phyloP scores from a whole-genome alignment of 2,329 filamentous ascomycete genomes.

The Phaeosphaeria sp. region DNA sequence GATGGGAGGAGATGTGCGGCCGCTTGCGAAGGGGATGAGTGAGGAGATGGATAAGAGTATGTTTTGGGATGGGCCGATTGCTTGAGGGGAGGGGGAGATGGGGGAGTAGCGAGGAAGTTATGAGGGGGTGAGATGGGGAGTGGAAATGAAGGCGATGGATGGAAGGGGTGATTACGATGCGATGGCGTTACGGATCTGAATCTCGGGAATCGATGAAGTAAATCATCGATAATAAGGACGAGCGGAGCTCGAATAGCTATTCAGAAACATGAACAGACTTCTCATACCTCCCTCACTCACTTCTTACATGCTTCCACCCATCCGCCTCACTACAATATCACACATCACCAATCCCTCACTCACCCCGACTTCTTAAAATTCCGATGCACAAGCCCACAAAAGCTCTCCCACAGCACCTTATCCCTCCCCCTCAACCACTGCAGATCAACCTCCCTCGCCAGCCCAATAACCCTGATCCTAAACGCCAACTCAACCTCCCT shows the following conservation, averaged over 20 bases:
- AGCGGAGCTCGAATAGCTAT: too few species aligned
- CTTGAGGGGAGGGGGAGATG: slow-evolving; percentile 10
- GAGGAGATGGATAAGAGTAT: slow-evolving; percentile 37
- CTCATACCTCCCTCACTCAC: too few species aligned
- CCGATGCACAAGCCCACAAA: slow-evolving; percentile 70
- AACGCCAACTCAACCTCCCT: slow-evolving; percentile 49
- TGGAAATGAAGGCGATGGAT: too few species aligned
- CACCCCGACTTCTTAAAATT: slow-evolving; percentile 24
- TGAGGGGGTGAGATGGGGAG: not conserved
- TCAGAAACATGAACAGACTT: too few species aligned
- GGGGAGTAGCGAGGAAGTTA: not conserved
- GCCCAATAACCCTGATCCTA: slow-evolving; percentile 44
- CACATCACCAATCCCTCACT: not conserved
- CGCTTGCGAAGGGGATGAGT: slow-evolving; percentile 37
- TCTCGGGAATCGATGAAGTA: too few species aligned
- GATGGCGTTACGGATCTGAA: too few species aligned
- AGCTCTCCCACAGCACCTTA: slow-evolving; percentile 80
- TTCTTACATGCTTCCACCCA: too few species aligned
- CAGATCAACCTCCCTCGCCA: slow-evolving; percentile 52
- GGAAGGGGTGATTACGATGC: too few species aligned
- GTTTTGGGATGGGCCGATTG: slow-evolving; percentile 38
- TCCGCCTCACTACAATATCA: too few species aligned
- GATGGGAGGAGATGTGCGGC: slow-evolving; percentile 20
- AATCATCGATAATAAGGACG: too few species aligned
- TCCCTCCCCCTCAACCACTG: slow-evolving; percentile 81